Conservation (phyloP, 192 early-diverging fungal genomes). For the Backusella psychrophila region DNA sequence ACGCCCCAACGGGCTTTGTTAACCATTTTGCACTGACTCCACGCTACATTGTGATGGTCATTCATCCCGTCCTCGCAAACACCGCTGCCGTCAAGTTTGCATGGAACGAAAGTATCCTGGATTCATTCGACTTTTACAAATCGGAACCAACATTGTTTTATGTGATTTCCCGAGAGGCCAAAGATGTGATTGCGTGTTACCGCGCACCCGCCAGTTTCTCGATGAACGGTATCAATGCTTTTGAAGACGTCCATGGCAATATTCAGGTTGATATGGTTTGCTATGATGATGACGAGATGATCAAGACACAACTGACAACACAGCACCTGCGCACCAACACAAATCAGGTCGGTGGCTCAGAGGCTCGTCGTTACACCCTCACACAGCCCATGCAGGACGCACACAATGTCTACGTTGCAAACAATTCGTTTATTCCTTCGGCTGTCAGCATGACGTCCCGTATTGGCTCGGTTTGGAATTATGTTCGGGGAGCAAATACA, state of each 20-base stretch:
- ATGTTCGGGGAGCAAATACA: not conserved
- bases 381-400: constrained; percentile 53
- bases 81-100: constrained; percentile 63
- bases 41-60: constrained; percentile 70
- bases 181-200: constrained; percentile 68
- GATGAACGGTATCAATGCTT: constrained; percentile 65
- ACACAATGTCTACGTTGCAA: constrained; percentile 39
- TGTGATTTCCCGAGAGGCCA: constrained; percentile 70
- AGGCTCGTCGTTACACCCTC: constrained; percentile 63
- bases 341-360: constrained; percentile 41
- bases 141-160: constrained; percentile 62
- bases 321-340: constrained; percentile 41
- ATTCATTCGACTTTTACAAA: constrained; percentile 65
- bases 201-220: constrained; percentile 56
- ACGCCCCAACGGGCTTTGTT: constrained; percentile 64
- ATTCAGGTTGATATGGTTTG: constrained; percentile 54
- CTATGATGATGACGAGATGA: constrained; percentile 59
- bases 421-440: constrained; percentile 29
- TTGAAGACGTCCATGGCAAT: constrained; percentile 61
- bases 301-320: constrained; percentile 53
- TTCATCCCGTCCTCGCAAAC: constrained; percentile 54
- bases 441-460: constrained; percentile 17
- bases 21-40: constrained; percentile 77
- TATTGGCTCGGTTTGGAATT: constrained; percentile 18
- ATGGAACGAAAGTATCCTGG: constrained; percentile 72